Conservation (phyloP, 2,329 filamentous ascomycete genomes). For the Apiospora rasikravindrae region DNA sequence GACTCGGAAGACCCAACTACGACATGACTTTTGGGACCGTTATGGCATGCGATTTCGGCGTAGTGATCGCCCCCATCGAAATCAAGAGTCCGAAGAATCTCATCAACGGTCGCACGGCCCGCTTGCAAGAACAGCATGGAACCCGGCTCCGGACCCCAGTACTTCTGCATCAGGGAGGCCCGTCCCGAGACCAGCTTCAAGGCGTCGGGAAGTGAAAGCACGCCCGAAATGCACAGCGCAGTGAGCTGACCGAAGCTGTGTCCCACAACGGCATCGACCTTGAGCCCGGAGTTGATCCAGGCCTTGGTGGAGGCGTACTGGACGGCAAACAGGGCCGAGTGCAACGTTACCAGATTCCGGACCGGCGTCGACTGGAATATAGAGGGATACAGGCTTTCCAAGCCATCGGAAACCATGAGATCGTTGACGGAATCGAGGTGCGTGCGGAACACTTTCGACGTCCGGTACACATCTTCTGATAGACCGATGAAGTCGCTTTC, state of each 20-base stretch:
- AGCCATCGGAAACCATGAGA: background rate
- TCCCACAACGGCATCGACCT: constrained; percentile 39
- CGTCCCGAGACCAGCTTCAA: constrained; percentile 15
- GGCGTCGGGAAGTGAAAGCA: constrained; percentile 13
- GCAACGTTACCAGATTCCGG: constrained; percentile 41
- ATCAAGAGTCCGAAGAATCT: background rate
- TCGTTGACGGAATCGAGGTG: constrained; percentile 30
- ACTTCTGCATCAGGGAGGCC: constrained; percentile 9
- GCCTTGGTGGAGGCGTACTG: constrained; percentile 43
- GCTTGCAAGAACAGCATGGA: constrained; percentile 20
- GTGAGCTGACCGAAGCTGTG: constrained; percentile 50
- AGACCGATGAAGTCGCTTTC: constrained; percentile 37
- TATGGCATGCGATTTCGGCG: constrained; percentile 27
- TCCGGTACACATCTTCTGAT: constrained; percentile 37
- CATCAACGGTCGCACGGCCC: constrained; percentile 4
- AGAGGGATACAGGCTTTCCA: constrained; percentile 38
- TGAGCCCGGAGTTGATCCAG: constrained; percentile 45
- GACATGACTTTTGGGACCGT: constrained; percentile 27
- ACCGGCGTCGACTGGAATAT: constrained; percentile 39
- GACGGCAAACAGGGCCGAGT: constrained; percentile 41
- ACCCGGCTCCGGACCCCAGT: constrained; percentile 21
- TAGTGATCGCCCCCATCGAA: background rate
- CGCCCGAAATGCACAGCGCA: constrained; percentile 43
- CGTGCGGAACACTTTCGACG: constrained; percentile 28
- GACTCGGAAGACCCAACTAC: constrained; percentile 25